phyloP scores from a whole-genome alignment of 75 land plant genomes.

The Ceratopteris richardii region DNA sequence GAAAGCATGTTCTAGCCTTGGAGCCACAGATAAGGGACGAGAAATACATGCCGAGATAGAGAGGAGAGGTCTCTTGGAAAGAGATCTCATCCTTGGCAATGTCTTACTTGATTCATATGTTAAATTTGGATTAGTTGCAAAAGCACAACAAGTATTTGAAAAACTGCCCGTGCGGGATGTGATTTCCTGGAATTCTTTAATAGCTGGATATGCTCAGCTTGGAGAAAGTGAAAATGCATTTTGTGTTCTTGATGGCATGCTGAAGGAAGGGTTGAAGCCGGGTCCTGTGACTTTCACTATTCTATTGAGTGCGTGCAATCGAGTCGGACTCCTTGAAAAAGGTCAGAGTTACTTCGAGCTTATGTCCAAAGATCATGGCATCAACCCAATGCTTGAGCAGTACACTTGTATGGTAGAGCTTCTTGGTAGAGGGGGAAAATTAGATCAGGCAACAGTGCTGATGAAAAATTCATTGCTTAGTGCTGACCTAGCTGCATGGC shows the following conservation, averaged over 20 bases:
- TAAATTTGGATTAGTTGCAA: constrained; percentile 12
- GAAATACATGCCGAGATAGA: neutral
- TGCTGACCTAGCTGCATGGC: no score
- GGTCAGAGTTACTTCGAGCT: constrained; percentile 19
- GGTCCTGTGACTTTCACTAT: constrained; percentile 20
- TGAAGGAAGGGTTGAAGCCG: constrained; percentile 1
- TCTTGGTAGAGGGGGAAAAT: constrained; percentile 1
- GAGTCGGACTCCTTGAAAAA: constrained; percentile 18
- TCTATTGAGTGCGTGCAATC: constrained; percentile 24
- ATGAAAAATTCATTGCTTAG: no score
- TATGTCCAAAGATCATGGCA: constrained; percentile 12
- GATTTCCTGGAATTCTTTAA: constrained; percentile 34
- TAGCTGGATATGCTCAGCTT: constrained; percentile 32
- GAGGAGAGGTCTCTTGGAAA: neutral
- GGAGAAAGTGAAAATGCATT: constrained; percentile 15
- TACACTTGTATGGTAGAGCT: constrained; percentile 24
- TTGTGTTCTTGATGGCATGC: constrained; percentile 13
- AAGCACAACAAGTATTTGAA: constrained; percentile 9
- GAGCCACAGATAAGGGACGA: constrained; percentile 10
- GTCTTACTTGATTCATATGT: constrained; percentile 25
- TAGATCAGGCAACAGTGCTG: no score
- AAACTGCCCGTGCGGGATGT: constrained; percentile 17
- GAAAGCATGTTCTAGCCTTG: constrained; percentile 9
- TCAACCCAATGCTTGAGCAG: constrained; percentile 18
- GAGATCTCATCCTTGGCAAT: neutral